phyloP scores from a whole-genome alignment of 2,329 filamentous ascomycete species.

The Arachnopeziza araneosa region DNA sequence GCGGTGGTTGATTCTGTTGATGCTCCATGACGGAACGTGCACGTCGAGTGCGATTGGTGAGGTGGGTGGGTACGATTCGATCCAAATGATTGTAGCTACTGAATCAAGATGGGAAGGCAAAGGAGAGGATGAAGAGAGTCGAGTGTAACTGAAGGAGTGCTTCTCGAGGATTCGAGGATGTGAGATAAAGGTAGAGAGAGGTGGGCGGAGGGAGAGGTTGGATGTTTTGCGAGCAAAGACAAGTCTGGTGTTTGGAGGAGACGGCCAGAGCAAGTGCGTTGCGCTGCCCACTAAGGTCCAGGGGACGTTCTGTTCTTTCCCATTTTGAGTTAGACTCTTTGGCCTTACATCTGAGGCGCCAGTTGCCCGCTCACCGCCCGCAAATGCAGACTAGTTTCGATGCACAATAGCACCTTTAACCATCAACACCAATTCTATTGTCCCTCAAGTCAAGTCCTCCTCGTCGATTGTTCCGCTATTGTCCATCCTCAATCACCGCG shows the following conservation, averaged over 20 bases:
- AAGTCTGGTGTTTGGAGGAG: background rate
- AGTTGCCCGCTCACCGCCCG: background rate
- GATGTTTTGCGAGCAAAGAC: conserved; percentile 21
- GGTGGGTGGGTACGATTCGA: conserved; percentile 18
- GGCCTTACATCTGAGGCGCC: background rate
- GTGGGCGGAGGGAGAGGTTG: conserved; percentile 15
- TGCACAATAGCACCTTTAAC: too few species aligned
- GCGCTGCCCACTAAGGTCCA: background rate
- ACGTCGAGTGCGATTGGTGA: conserved; percentile 41
- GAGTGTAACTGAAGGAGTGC: conserved; percentile 24
- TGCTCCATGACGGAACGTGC: conserved; percentile 40
- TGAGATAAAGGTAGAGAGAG: conserved; percentile 15
- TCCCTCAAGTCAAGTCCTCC: too few species aligned
- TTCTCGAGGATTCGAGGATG: conserved; percentile 33
- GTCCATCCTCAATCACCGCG: too few species aligned
- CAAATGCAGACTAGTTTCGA: too few species aligned
- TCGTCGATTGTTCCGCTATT: too few species aligned
- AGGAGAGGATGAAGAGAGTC: conserved; percentile 26
- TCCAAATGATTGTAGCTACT: conserved; percentile 24
- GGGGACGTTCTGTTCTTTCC: conserved; percentile 2
- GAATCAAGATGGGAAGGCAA: conserved; percentile 24
- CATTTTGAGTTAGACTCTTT: background rate
- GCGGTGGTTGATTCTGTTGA: conserved; percentile 51
- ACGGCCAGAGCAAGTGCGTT: background rate
- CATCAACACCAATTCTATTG: too few species aligned